These are phyloP conservation scores for Macrolepiota dolichaula DNA, from an alignment of 768 basidiomycete species.

Conservation along the genomic window DNA sequence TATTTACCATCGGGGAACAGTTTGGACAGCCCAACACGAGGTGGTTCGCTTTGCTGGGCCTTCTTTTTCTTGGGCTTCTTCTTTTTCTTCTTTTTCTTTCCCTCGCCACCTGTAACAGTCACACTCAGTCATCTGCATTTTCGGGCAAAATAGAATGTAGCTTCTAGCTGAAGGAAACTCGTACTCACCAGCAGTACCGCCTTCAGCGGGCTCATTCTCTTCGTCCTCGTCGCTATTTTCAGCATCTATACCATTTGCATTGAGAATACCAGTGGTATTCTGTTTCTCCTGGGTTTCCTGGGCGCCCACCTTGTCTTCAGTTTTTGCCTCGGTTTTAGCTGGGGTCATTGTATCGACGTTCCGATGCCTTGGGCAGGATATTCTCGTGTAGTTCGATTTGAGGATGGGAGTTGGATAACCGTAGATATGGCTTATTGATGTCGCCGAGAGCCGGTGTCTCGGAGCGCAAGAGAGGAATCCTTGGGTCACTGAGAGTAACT, in stretches of 20 bases:
- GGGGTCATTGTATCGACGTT: not conserved
- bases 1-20: slow-evolving; percentile 84
- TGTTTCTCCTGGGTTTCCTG: slow-evolving; percentile 1
- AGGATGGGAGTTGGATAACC: not conserved
- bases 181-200: slow-evolving; percentile 16
- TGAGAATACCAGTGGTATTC: not conserved
- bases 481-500: not conserved
- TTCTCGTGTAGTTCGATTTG: not conserved
- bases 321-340: not conserved
- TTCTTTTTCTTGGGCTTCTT: slow-evolving; percentile 86
- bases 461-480: not conserved
- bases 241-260: slow-evolving; percentile 9
- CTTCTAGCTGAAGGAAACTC: not conserved
- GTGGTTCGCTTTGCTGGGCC: slow-evolving; percentile 84
- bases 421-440: not conserved
- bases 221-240: slow-evolving; percentile 20
- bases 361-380: not conserved
- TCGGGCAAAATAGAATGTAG: not conserved
- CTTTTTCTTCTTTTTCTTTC: slow-evolving; percentile 92
- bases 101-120: slow-evolving; percentile 42
- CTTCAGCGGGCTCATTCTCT: slow-evolving; percentile 21
- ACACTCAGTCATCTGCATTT: not conserved
- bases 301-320: not conserved
- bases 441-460: not conserved
- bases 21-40: slow-evolving; percentile 83